Evolutionary conservation across 352 stramenopile species (phyloP).

Genomic region (Globisporangium okanoganense): DNA sequence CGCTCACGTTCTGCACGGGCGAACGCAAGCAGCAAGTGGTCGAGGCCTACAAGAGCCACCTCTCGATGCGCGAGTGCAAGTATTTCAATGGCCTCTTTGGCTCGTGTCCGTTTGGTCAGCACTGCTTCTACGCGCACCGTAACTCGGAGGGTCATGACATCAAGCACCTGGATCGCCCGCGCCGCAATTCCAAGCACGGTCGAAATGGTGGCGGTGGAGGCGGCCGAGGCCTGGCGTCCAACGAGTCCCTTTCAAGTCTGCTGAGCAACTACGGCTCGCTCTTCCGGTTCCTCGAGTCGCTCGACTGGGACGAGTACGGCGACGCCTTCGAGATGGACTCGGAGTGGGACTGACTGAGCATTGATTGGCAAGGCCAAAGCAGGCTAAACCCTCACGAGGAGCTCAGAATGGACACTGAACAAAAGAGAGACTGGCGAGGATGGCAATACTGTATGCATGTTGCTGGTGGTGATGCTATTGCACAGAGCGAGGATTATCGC

Average conservation of each 20-base stretch:
- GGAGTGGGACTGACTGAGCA: not conserved
- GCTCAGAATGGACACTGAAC: not conserved
- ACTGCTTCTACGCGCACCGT: slow-evolving; percentile 78
- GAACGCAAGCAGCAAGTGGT: slow-evolving; percentile 51
- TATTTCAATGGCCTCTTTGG: slow-evolving; percentile 70
- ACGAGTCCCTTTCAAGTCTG: slow-evolving; percentile 35
- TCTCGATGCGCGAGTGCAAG: slow-evolving; percentile 74
- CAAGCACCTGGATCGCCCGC: slow-evolving; percentile 57
- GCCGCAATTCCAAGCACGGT: slow-evolving; percentile 10
- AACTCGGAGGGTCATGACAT: slow-evolving; percentile 52
- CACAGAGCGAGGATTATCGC: not conserved
- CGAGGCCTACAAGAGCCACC: slow-evolving; percentile 69
- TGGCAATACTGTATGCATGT: too few relatives aligned
- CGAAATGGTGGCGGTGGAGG: slow-evolving; percentile 16
- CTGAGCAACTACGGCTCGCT: slow-evolving; percentile 61
- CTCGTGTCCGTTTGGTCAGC: slow-evolving; percentile 64
- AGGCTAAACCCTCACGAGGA: not conserved
- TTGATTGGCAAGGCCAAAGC: not conserved
- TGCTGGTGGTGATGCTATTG: not conserved
- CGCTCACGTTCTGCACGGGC: slow-evolving; percentile 67
- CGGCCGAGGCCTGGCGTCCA: not conserved
- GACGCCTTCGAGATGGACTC: slow-evolving; percentile 17
- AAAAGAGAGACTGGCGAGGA: not conserved
- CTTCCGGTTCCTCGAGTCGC: slow-evolving; percentile 61
- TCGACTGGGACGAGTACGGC: slow-evolving; percentile 46